These are phyloP conservation scores for Colletotrichum karsti DNA, from an alignment of 2,329 filamentous ascomycete genomes.

Conservation along the genomic window DNA sequence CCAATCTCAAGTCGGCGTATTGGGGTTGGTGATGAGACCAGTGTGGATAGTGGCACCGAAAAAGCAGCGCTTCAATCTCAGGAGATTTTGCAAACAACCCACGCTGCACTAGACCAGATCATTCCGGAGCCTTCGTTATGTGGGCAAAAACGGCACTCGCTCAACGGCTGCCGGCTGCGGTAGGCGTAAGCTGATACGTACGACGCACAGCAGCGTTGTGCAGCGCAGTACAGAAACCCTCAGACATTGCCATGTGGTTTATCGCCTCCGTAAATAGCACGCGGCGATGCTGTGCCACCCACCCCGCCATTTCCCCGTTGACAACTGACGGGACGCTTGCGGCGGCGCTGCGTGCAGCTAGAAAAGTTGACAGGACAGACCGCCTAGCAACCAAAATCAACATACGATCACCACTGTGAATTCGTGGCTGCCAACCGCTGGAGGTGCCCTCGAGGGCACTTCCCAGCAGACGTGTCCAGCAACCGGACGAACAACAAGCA, in stretches of 20 bases:
- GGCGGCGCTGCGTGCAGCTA: background rate
- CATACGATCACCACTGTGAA: background rate
- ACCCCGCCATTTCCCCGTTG: constrained; percentile 1
- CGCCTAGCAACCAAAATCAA: constrained; percentile 6
- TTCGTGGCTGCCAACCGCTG: background rate
- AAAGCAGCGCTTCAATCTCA: background rate
- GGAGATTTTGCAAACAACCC: background rate
- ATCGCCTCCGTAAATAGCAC: constrained; percentile 11
- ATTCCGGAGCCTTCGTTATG: background rate
- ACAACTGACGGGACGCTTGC: constrained; percentile 11
- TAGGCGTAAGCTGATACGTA: background rate
- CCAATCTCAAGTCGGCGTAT: constrained; percentile 4
- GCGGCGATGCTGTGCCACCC: constrained; percentile 22
- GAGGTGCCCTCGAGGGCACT: background rate
- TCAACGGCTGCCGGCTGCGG: background rate
- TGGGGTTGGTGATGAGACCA: background rate
- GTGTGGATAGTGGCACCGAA: constrained; percentile 9
- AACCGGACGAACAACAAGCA: constrained; percentile 6
- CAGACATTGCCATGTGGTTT: constrained; percentile 28
- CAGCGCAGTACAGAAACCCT: background rate
- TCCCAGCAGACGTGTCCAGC: background rate
- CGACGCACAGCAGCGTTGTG: background rate
- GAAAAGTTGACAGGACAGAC: background rate
- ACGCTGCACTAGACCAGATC: constrained; percentile 3
- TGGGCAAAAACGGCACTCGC: background rate